Evolutionary conservation across 169 alveolate species (phyloP).

Genomic region (Plasmodium cynomolgi): DNA sequence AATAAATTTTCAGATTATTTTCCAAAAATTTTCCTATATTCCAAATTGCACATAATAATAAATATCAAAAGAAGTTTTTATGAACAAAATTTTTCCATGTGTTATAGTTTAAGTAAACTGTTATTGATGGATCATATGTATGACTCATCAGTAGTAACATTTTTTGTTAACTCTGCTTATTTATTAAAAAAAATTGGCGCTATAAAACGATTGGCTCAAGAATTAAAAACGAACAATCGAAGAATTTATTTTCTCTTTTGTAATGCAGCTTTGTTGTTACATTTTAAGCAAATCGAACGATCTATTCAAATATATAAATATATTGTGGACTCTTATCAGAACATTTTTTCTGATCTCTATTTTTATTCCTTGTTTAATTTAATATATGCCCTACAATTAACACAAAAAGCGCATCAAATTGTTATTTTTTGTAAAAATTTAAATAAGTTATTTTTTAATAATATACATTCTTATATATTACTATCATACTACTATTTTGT

Average conservation of each 20-base stretch:
- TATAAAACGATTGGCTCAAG: conserved; percentile 46
- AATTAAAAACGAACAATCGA: conserved; percentile 44
- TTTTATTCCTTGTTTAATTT: conserved; percentile 63
- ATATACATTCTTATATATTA: conserved; percentile 57
- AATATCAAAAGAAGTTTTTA: conserved; percentile 71
- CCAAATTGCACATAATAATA: conserved; percentile 43
- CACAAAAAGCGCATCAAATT: conserved; percentile 70
- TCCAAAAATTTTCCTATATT: conserved; percentile 63
- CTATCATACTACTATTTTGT: conserved; percentile 52
- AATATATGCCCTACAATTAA: conserved; percentile 47
- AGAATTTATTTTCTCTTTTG: conserved; percentile 47
- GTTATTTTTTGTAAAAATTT: conserved; percentile 35
- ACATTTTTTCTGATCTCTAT: conserved; percentile 64
- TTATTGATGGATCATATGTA: conserved; percentile 39
- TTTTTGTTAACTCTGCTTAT: conserved; percentile 65
- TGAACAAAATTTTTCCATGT: conserved; percentile 60
- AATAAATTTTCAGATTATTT: conserved; percentile 59
- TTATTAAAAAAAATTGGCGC: conserved; percentile 53
- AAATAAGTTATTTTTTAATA: conserved; percentile 54
- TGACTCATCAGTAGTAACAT: conserved; percentile 41
- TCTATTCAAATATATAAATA: conserved; percentile 70
- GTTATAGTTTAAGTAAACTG: conserved; percentile 53
- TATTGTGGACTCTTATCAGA: conserved; percentile 52
- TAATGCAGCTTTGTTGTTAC: conserved; percentile 63
- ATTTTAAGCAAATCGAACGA: conserved; percentile 60